Percentiles rank a stretch among this genome's conserved stretches.
These are phyloP conservation scores for Collybia mongolica DNA, from an alignment of 768 basidiomycete species.

Conservation along the genomic window DNA sequence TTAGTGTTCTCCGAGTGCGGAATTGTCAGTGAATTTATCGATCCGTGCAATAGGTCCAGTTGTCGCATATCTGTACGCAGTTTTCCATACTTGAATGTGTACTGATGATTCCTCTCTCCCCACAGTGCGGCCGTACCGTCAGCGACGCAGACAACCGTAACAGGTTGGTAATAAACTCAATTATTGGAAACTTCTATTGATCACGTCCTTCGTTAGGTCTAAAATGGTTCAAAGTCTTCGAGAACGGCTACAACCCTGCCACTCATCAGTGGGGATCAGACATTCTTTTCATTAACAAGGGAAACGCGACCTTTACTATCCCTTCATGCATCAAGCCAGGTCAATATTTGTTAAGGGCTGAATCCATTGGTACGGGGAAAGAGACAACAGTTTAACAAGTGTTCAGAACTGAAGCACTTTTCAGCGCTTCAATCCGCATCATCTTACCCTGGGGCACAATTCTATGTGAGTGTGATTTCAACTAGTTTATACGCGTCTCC, in stretches of 20 bases:
- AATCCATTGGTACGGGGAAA: constrained; percentile 34
- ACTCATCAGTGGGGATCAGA: constrained; percentile 39
- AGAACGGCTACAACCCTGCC: constrained; percentile 22
- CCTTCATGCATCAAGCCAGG: constrained; percentile 38
- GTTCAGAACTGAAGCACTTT: constrained; percentile 4
- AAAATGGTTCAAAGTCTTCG: constrained; percentile 47
- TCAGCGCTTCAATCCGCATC: constrained; percentile 25
- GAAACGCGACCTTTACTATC: constrained; percentile 39
- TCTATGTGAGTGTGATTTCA: constrained; percentile 29
- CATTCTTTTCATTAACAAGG: constrained; percentile 39
- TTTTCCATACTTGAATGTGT: constrained; percentile 2
- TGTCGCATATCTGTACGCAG: constrained; percentile 32
- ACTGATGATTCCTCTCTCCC: not conserved
- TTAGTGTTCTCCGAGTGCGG: not conserved
- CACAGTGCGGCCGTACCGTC: constrained; percentile 36
- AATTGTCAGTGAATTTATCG: constrained; percentile 17
- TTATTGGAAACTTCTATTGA: not conserved
- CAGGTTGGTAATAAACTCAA: constrained; percentile 6
- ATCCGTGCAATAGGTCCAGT: constrained; percentile 35
- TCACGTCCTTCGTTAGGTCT: constrained; percentile 23
- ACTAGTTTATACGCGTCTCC: not conserved
- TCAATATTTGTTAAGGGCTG: constrained; percentile 40
- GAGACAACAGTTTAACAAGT: not conserved
- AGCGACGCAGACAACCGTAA: constrained; percentile 36
- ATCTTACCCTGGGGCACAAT: constrained; percentile 40